phyloP scores from a whole-genome alignment of 768 basidiomycete species.

The Russula emetica region DNA sequence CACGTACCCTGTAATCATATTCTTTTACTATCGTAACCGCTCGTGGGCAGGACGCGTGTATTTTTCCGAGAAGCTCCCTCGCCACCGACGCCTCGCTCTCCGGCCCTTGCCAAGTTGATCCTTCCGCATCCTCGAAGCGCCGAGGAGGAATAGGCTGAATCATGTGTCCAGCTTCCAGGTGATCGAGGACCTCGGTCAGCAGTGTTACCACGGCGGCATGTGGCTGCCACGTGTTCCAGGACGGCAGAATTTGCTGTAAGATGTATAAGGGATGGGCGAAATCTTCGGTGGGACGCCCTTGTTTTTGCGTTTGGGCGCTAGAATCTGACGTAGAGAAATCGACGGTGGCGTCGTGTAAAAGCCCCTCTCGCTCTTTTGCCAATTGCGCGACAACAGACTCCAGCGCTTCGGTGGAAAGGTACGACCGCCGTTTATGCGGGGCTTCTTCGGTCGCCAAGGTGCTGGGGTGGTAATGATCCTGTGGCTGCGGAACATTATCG shows the following conservation, averaged over 20 bases:
- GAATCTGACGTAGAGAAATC: neutral
- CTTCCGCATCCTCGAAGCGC: conserved; percentile 30
- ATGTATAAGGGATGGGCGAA: conserved; percentile 56
- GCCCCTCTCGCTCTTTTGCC: conserved; percentile 2
- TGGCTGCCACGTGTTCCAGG: conserved; percentile 64
- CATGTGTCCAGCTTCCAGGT: conserved; percentile 48
- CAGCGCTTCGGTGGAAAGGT: conserved; percentile 9
- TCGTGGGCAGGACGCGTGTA: conserved; percentile 35
- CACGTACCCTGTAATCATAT: conserved; percentile 47
- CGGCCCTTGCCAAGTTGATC: conserved; percentile 16
- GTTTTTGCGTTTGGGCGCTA: conserved; percentile 16
- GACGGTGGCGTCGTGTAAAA: neutral
- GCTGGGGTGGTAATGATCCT: neutral
- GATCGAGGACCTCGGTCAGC: conserved; percentile 44
- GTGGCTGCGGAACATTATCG: conserved; percentile 25
- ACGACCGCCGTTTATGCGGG: neutral
- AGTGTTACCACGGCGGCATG: conserved; percentile 48
- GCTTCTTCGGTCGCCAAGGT: conserved; percentile 26
- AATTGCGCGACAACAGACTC: conserved; percentile 10
- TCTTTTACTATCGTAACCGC: conserved; percentile 46
- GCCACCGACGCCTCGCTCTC: conserved; percentile 17
- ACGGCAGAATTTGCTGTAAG: conserved; percentile 58
- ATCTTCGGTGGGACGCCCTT: conserved; percentile 36
- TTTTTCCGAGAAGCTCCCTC: conserved; percentile 6
- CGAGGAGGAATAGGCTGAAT: conserved; percentile 40